Conservation (phyloP, 2,329 filamentous ascomycete species). For the Claviceps sp. region DNA sequence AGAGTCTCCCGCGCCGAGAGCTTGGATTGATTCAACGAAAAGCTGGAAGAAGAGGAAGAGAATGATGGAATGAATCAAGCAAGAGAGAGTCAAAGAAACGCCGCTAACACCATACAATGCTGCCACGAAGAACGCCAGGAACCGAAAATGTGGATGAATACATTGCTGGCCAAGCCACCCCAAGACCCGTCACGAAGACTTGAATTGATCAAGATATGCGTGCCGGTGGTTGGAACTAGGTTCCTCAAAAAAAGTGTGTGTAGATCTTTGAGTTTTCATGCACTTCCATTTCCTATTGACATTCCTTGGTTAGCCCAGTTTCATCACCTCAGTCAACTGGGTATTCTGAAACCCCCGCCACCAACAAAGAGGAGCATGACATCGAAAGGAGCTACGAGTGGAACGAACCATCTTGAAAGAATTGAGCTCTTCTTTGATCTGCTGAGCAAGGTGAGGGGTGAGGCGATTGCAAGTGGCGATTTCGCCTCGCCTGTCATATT, state of each 20-base stretch:
- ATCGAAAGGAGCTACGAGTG: neutral
- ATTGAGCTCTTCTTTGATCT: slow-evolving; percentile 99
- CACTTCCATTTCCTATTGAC: slow-evolving; percentile 88
- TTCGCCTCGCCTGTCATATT: slow-evolving; percentile 92
- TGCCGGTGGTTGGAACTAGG: slow-evolving; percentile 9
- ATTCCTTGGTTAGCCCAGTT: neutral
- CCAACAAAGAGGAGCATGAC: neutral
- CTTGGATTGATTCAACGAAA: neutral
- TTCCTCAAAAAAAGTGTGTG: slow-evolving; percentile 93
- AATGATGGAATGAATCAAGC: neutral
- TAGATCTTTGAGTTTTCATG: slow-evolving; percentile 98
- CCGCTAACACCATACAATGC: slow-evolving; percentile 46
- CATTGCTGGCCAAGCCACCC: slow-evolving; percentile 24
- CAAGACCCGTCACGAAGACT: slow-evolving; percentile 14
- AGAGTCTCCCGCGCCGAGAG: slow-evolving; percentile 21
- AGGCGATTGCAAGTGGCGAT: slow-evolving; percentile 96
- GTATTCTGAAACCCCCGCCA: neutral
- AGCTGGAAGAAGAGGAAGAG: slow-evolving; percentile 9
- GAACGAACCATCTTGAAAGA: slow-evolving; percentile 77
- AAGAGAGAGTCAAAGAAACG: slow-evolving; percentile 21
- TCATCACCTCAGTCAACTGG: neutral
- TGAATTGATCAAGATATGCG: slow-evolving; percentile 14
- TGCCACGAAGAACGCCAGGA: slow-evolving; percentile 39
- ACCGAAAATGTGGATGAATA: slow-evolving; percentile 37
- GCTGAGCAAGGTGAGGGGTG: slow-evolving; percentile 92